Conservation (phyloP, 2,329 filamentous ascomycete genomes). For the Scedosporium boydii region DNA sequence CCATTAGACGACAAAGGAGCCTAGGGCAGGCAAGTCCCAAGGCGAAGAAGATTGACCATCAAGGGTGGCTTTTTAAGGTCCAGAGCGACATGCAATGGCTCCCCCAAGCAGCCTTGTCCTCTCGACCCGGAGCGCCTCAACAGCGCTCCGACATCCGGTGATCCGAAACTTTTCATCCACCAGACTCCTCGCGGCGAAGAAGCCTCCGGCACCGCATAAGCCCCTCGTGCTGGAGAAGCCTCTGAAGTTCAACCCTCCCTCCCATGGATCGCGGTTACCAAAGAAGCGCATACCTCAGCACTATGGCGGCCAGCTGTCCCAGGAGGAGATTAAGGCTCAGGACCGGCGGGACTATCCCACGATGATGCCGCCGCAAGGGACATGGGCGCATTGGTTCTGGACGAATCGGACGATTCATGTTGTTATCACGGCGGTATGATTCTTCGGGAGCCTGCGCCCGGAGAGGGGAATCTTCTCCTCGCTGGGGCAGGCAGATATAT, state of each 20-base stretch:
- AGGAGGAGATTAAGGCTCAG: slow-evolving; percentile 57
- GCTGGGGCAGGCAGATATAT: background rate
- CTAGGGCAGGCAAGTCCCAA: too few relatives aligned
- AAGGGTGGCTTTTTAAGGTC: too few relatives aligned
- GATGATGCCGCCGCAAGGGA: slow-evolving; percentile 76
- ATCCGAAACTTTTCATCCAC: slow-evolving; percentile 1
- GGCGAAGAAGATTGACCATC: too few relatives aligned
- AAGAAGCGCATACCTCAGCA: slow-evolving; percentile 48
- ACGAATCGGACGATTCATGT: slow-evolving; percentile 68
- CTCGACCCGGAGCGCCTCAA: background rate
- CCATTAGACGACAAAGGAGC: too few relatives aligned
- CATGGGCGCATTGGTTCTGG: slow-evolving; percentile 77
- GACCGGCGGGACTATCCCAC: slow-evolving; percentile 70
- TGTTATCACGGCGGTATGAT: slow-evolving; percentile 69
- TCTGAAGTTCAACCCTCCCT: slow-evolving; percentile 82
- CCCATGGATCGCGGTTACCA: slow-evolving; percentile 64
- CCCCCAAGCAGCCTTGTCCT: background rate
- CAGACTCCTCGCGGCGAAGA: background rate
- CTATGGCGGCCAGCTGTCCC: slow-evolving; percentile 65
- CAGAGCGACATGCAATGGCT: background rate
- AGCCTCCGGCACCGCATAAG: slow-evolving; percentile 29
- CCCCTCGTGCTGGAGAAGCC: slow-evolving; percentile 75
- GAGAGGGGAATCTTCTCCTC: background rate
- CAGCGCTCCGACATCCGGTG: background rate
- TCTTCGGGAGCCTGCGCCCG: slow-evolving; percentile 4